These are phyloP conservation scores for Sclerotinia trifoliorum DNA, from an alignment of 2,329 filamentous ascomycete genomes.

Conservation along the genomic window DNA sequence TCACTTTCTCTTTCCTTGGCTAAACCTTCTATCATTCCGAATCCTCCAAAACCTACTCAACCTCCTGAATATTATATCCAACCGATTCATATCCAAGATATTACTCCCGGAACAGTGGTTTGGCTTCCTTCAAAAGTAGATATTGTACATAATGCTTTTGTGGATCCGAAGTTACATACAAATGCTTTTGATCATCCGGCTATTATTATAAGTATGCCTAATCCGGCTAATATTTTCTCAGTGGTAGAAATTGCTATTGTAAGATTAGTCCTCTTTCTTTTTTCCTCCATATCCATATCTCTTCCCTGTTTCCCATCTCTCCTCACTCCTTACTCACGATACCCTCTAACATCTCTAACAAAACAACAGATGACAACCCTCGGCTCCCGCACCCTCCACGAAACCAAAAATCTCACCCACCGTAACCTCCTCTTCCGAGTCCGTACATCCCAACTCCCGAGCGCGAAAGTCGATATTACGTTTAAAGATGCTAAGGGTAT, in stretches of 20 bases:
- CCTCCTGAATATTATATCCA: slow-evolving; percentile 5
- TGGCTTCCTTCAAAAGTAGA: slow-evolving; percentile 9
- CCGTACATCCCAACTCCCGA: not conserved
- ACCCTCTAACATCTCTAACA: not conserved
- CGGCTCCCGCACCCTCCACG: slow-evolving; percentile 9
- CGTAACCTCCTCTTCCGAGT: slow-evolving; percentile 3
- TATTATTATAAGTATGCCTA: slow-evolving; percentile 1
- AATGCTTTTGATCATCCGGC: slow-evolving; percentile 23
- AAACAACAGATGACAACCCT: slow-evolving; percentile 12
- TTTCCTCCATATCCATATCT: no score
- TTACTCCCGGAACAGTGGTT: not conserved
- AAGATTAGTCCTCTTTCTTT: not conserved
- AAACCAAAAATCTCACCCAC: slow-evolving; percentile 3
- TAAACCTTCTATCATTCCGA: not conserved
- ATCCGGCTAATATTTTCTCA: not conserved
- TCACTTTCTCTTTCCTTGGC: not conserved
- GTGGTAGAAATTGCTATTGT: slow-evolving; percentile 18
- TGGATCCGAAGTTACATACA: slow-evolving; percentile 9
- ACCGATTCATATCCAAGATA: not conserved
- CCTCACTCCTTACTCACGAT: no score
- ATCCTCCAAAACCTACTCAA: not conserved
- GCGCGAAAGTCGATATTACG: slow-evolving; percentile 19
- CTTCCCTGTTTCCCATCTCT: no score
- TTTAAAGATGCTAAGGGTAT: not conserved
- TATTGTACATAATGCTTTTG: not conserved